Conservation (phyloP, 2,329 filamentous ascomycete genomes). For the Lachnellula occidentalis region DNA sequence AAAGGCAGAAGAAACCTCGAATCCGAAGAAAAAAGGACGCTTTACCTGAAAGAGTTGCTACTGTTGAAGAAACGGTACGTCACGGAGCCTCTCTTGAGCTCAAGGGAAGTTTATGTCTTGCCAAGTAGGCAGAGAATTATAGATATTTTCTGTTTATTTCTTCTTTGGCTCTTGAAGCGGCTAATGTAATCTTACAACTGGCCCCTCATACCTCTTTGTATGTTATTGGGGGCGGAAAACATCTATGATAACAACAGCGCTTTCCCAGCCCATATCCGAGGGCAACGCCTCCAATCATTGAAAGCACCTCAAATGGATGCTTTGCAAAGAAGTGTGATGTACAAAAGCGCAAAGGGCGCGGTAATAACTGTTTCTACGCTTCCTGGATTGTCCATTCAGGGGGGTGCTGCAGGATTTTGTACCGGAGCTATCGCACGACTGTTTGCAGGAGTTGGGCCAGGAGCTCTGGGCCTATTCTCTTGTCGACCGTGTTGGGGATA, state of each 20-base stretch:
- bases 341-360: constrained; percentile 16
- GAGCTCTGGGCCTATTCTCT: constrained; percentile 18
- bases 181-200: constrained; percentile 28
- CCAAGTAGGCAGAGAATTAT: constrained; percentile 1
- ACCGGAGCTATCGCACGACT: constrained; percentile 17
- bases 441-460: constrained; percentile 18
- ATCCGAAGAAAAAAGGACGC: constrained; percentile 20
- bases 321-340: constrained; percentile 23
- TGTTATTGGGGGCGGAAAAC: constrained; percentile 9
- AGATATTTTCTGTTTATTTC: constrained; percentile 13
- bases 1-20: constrained; percentile 13
- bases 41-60: constrained; percentile 9
- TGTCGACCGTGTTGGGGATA: constrained; percentile 22
- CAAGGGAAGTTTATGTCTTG: not conserved
- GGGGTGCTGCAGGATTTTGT: constrained; percentile 17
- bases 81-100: constrained; percentile 6
- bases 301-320: constrained; percentile 19
- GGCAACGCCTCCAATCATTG: constrained; percentile 27
- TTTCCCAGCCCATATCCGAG: constrained; percentile 24
- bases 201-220: constrained; percentile 11
- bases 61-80: constrained; percentile 10
- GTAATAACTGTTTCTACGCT: not conserved
- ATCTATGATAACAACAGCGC: constrained; percentile 23
- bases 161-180: constrained; percentile 17
- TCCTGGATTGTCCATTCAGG: constrained; percentile 13